Percentiles rank a stretch among this genome's conserved stretches.
These are phyloP conservation scores for Fomes fomentarius DNA, from an alignment of 1,284 basidiomycete genomes.

Conservation along the genomic window DNA sequence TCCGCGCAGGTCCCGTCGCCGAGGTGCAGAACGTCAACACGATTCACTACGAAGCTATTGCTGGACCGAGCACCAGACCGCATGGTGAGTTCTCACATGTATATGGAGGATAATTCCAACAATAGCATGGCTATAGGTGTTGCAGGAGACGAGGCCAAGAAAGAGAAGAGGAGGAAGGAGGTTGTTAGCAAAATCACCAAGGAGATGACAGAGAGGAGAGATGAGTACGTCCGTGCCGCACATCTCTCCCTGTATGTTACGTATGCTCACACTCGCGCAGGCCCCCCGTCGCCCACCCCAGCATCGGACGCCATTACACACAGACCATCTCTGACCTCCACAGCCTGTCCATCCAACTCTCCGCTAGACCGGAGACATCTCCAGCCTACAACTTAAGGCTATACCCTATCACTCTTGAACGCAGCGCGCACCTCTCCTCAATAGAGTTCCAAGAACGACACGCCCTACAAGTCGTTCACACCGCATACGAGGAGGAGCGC, in stretches of 20 bases:
- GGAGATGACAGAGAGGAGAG: conserved; percentile 70
- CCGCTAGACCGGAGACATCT: conserved; percentile 65
- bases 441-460: conserved; percentile 66
- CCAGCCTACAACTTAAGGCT: conserved; percentile 69
- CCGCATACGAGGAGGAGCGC: conserved; percentile 76
- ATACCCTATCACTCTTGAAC: conserved; percentile 72
- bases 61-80: conserved; percentile 43
- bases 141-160: conserved; percentile 45
- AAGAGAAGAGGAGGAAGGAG: conserved; percentile 68
- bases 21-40: conserved; percentile 30
- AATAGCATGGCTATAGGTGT: conserved; percentile 10
- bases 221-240: conserved; percentile 69
- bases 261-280: background rate
- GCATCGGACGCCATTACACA: conserved; percentile 51
- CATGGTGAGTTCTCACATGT: conserved; percentile 37
- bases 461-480: conserved; percentile 60
- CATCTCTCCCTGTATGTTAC: conserved; percentile 4
- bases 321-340: conserved; percentile 62
- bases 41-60: conserved; percentile 35
- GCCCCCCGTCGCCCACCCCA: conserved; percentile 26
- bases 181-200: conserved; percentile 67
- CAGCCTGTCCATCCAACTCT: conserved; percentile 56
- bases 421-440: conserved; percentile 70
- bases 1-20: conserved; percentile 29
- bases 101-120: conserved; percentile 1